Evolutionary conservation across 768 basidiomycete species (phyloP), one percentile per base, ranked within the genome.

Genomic region (Mycena albidolilacea): DNA sequence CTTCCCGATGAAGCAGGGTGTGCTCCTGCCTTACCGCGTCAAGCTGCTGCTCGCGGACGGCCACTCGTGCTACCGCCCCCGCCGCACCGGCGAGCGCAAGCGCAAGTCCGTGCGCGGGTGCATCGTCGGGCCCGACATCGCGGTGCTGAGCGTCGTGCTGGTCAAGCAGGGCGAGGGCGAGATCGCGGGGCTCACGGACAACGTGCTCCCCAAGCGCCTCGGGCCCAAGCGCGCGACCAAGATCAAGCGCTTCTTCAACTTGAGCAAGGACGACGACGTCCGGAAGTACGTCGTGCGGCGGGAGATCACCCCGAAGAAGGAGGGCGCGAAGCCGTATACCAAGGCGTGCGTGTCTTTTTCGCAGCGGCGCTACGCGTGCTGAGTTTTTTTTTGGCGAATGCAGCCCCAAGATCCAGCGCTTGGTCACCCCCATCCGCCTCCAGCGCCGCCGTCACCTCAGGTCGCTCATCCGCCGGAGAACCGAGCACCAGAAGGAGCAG

Each of bases 1-100:
- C 81, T 97, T 98, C 90, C 96, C 97, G 60, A 98, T 98, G 96
- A 99, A 99, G 86, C 97, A 99, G 87, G 97, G 97, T 87, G 95
- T 98, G 77, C 94, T 99, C 73, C 90, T 97, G 79, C 95, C 95
- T 71, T 82, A 95, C 87, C 97, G 97, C 90, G 95, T 97, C 78
- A 88, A 91, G 74, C 94, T 99, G 76, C 95, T 99, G 80, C 94
- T 99, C 81, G 79, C 95, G 75, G 95, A 97, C 83, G 97, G 97
- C 64, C 97, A 99, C 92, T 97, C 97, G 41, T 99, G 97, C 91
- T 98, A 95, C 90, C 96, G 97, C 79, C 84, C 88, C 77, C 95
- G 97, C 81, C 95, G 97, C 84, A 85, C 88, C 61, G 97, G 97
- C 81, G 97, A 99, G 87, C 95, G 97, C 86, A 97, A 95, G 90